Evolutionary conservation across 345 rosid species (phyloP).

Genomic region (Psidium friedrichsthalianum): DNA sequence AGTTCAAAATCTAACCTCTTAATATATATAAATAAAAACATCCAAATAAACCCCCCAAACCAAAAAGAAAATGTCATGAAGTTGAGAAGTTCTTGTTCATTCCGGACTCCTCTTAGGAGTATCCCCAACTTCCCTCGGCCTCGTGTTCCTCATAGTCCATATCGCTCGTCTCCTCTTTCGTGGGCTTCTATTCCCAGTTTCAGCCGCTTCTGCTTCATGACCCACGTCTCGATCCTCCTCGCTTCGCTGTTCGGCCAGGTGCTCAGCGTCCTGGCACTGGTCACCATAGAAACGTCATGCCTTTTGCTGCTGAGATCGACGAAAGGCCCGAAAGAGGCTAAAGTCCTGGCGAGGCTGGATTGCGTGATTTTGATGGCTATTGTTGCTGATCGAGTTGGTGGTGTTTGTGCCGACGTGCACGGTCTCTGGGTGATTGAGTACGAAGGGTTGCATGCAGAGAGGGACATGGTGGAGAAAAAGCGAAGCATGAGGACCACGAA

Average conservation of each 20-base stretch:
- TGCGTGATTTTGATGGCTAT: conserved; percentile 48
- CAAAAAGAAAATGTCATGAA: conserved; percentile 13
- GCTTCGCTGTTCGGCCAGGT: conserved; percentile 35
- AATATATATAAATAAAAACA: too few relatives aligned
- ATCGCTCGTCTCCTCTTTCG: conserved; percentile 31
- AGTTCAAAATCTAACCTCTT: too few relatives aligned
- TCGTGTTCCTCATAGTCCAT: conserved; percentile 24
- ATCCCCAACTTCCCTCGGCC: conserved; percentile 40
- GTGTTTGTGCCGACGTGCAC: conserved; percentile 34
- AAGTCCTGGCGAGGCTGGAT: conserved; percentile 43
- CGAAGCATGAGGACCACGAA: conserved; percentile 25
- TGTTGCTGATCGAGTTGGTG: conserved; percentile 25
- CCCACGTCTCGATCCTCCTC: conserved; percentile 34
- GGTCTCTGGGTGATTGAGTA: conserved; percentile 40
- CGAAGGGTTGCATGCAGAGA: conserved; percentile 29
- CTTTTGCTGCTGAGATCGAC: conserved; percentile 28
- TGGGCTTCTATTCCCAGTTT: conserved; percentile 35
- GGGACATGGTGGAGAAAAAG: conserved; percentile 25
- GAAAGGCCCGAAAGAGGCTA: conserved; percentile 40
- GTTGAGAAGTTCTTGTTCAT: conserved; percentile 39
- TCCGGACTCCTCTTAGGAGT: conserved; percentile 21
- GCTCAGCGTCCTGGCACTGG: conserved; percentile 20
- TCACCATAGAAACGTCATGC: conserved; percentile 31
- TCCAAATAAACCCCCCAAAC: too few relatives aligned
- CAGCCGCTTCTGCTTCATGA: conserved; percentile 25